These are phyloP conservation scores for Sistotremastrum suecicum DNA, from an alignment of 768 basidiomycete genomes.

Conservation along the genomic window DNA sequence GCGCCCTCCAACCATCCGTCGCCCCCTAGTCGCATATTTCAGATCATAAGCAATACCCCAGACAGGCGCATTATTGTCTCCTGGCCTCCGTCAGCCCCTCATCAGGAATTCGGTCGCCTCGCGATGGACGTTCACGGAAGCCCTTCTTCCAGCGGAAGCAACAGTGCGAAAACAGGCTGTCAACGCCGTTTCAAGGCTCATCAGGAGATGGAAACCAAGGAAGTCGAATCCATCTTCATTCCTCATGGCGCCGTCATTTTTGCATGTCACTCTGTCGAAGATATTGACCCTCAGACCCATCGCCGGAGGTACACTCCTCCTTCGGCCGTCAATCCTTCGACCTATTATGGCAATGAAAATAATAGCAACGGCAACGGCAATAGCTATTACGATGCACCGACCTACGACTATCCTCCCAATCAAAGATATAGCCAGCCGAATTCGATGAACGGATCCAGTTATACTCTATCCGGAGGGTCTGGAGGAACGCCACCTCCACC, in stretches of 20 bases:
- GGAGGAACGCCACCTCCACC: too few species aligned
- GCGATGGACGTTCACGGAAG: constrained; percentile 57
- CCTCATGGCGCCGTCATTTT: constrained; percentile 59
- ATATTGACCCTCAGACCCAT: constrained; percentile 11
- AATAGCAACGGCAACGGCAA: too few species aligned
- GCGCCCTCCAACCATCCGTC: constrained; percentile 31
- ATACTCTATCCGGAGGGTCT: too few species aligned
- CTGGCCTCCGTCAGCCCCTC: constrained; percentile 48
- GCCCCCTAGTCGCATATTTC: constrained; percentile 45
- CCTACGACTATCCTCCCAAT: too few species aligned
- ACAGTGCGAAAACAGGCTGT: constrained; percentile 74
- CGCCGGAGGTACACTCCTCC: constrained; percentile 14
- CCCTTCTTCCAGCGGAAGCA: constrained; percentile 31
- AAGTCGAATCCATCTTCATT: constrained; percentile 81
- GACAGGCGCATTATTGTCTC: constrained; percentile 47
- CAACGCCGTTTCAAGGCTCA: constrained; percentile 70
- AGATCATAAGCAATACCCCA: constrained; percentile 54
- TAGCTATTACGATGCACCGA: too few species aligned
- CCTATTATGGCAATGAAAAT: too few species aligned
- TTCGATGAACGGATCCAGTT: too few species aligned
- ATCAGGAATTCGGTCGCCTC: constrained; percentile 36
- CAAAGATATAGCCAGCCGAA: too few species aligned
- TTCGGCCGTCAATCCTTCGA: too few species aligned
- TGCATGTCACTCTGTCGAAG: constrained; percentile 23
- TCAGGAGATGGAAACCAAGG: constrained; percentile 46